phyloP scores from a whole-genome alignment of 352 stramenopile species.

The Globisporangium spinosum region DNA sequence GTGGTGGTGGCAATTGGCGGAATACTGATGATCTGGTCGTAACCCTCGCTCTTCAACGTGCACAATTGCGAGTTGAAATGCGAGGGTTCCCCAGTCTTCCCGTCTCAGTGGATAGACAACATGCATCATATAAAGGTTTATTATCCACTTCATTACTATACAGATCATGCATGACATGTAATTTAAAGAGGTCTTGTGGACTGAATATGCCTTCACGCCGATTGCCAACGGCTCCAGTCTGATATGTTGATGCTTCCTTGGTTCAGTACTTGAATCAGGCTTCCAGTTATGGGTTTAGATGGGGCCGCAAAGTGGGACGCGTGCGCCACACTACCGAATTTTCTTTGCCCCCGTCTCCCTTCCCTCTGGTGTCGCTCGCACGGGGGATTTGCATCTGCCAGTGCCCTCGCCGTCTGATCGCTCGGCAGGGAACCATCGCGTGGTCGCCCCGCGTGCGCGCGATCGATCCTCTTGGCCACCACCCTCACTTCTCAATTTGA shows the following conservation, averaged over 20 bases:
- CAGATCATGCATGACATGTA: not conserved
- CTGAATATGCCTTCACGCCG: not conserved
- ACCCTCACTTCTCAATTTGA: slow-evolving; percentile 3
- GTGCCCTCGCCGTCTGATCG: not conserved
- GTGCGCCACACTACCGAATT: slow-evolving; percentile 4
- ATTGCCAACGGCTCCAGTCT: not conserved
- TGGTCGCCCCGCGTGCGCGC: no score
- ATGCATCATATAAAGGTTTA: no score
- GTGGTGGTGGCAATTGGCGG: not conserved
- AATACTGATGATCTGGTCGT: not conserved
- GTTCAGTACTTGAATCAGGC: not conserved
- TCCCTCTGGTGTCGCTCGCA: not conserved
- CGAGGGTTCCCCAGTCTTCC: no score
- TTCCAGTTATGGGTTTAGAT: not conserved
- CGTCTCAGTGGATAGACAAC: no score
- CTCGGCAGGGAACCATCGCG: not conserved
- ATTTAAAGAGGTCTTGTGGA: not conserved
- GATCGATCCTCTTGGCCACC: not conserved
- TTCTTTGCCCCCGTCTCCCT: not conserved
- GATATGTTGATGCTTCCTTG: slow-evolving; percentile 1
- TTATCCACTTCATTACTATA: not conserved
- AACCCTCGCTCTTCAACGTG: not conserved
- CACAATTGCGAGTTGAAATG: not conserved
- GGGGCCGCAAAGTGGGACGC: not conserved
- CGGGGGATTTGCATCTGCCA: not conserved